Conservation (phyloP, 176 grass and related monocot genomes). For the Saccharum officinarum region DNA sequence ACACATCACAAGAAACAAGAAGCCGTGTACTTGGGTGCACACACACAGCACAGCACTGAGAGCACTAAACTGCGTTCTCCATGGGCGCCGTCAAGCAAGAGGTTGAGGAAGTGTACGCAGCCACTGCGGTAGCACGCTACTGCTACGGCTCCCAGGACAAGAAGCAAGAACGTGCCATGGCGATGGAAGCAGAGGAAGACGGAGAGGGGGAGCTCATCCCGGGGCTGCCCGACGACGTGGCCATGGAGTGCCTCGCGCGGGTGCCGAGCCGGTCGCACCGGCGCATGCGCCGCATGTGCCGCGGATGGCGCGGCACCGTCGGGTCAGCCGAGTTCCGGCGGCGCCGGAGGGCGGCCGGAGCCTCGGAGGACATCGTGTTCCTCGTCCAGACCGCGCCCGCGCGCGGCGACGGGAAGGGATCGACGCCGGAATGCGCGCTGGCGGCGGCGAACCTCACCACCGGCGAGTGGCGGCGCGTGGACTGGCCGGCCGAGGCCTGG, state of each 20-base stretch:
- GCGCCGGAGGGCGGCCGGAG: constrained; percentile 20
- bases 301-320: constrained; percentile 43
- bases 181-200: constrained; percentile 4
- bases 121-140: background rate
- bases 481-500: constrained; percentile 16
- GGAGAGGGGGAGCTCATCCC: constrained; percentile 40
- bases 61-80: background rate
- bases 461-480: constrained; percentile 44
- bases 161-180: constrained; percentile 8
- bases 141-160: background rate
- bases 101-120: background rate
- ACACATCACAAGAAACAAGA: background rate
- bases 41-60: background rate
- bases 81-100: constrained; percentile 14
- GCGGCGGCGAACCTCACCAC: constrained; percentile 37
- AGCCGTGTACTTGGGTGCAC: background rate
- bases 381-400: constrained; percentile 44
- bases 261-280: constrained; percentile 47
- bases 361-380: constrained; percentile 57
- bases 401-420: background rate
- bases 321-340: constrained; percentile 33
- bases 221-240: constrained; percentile 55
- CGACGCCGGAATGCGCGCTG: constrained; percentile 14
- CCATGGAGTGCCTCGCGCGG: constrained; percentile 61
- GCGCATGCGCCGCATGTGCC: constrained; percentile 44